Conservation (phyloP, 2,329 filamentous ascomycete genomes). For the Fusarium agapanthi region DNA sequence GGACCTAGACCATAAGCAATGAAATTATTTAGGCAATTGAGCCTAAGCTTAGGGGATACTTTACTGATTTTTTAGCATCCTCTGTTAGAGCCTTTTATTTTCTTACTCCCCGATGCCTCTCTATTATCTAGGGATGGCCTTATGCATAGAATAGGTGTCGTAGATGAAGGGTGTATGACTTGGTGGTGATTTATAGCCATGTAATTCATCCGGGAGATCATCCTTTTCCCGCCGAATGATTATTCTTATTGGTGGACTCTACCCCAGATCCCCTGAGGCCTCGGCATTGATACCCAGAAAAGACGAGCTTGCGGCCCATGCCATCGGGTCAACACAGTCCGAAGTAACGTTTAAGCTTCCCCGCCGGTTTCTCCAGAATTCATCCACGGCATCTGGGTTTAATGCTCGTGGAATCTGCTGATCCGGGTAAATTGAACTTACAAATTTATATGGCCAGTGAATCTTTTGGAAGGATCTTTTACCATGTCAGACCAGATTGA, state of each 20-base stretch:
- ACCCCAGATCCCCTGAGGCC: background rate
- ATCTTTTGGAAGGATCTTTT: accelerated
- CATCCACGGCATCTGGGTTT: background rate
- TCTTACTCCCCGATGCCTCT: accelerated
- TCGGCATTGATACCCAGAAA: background rate
- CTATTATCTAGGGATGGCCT: accelerated
- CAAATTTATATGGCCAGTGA: background rate
- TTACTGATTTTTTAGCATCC: accelerated
- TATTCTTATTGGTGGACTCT: conserved; percentile 3
- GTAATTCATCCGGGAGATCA: background rate
- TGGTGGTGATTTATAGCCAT: background rate
- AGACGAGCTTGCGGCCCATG: background rate
- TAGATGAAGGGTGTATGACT: no score
- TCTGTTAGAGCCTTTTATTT: accelerated
- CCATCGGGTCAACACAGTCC: background rate
- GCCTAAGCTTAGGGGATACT: background rate
- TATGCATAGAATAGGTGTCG: background rate
- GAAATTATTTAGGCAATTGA: background rate
- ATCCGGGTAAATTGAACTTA: background rate
- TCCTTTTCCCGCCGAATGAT: background rate
- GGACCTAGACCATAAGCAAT: background rate
- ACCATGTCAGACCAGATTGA: background rate
- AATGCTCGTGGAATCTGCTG: background rate
- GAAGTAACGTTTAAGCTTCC: background rate
- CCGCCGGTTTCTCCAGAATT: conserved; percentile 6